Conservation (phyloP, 768 basidiomycete genomes). For the Mycena crocata region DNA sequence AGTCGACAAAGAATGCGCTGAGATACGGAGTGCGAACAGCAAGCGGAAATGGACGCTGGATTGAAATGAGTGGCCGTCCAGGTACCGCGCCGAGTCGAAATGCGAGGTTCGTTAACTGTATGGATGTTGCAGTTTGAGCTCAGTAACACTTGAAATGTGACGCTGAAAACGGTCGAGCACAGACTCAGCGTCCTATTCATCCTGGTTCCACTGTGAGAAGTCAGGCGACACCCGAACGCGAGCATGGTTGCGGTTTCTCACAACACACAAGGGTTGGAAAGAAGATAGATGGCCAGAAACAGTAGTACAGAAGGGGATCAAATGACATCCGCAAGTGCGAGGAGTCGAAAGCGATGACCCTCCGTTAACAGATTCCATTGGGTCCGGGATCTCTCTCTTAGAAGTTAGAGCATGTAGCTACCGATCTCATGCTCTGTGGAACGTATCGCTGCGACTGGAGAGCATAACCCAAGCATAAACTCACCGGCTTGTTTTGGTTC, state of each 20-base stretch:
- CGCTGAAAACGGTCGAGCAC: no score
- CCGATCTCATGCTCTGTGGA: no score
- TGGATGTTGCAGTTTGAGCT: no score
- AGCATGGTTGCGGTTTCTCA: not conserved
- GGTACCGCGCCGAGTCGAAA: not conserved
- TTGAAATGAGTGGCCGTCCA: constrained; percentile 26
- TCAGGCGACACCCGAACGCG: constrained; percentile 8
- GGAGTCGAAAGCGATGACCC: not conserved
- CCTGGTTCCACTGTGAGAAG: not conserved
- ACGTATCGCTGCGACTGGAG: no score
- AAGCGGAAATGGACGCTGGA: constrained; percentile 23
- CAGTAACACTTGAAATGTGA: no score
- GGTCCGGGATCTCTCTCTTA: no score
- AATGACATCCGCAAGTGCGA: not conserved
- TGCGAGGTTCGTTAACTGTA: constrained; percentile 12
- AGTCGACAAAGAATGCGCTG: constrained; percentile 10
- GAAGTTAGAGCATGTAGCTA: no score
- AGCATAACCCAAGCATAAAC: no score
- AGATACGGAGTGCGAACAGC: constrained; percentile 27
- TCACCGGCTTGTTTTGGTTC: no score
- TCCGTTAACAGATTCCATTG: not conserved
- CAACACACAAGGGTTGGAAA: not conserved
- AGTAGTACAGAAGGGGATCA: no score
- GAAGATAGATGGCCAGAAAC: not conserved
- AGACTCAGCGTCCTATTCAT: constrained; percentile 11